Evolutionary conservation across 2,329 filamentous ascomycete genomes (phyloP).

Genomic region (Scedosporium dehoogii): DNA sequence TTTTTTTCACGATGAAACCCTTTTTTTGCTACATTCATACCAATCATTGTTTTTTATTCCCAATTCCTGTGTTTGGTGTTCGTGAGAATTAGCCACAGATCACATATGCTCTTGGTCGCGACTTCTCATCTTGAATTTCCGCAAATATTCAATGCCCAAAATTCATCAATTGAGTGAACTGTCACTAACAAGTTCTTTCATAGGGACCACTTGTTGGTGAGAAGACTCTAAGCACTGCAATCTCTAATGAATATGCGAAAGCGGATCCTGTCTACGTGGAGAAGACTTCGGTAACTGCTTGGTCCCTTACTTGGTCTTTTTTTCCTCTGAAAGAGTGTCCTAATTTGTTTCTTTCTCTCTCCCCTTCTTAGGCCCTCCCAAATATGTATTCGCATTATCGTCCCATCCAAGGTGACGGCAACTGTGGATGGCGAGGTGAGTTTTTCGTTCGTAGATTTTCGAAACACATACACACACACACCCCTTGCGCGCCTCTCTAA

Average conservation of each 20-base stretch:
- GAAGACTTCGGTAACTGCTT: constrained; percentile 67
- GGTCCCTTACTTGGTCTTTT: constrained; percentile 5
- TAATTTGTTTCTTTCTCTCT: not conserved
- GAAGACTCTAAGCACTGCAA: constrained; percentile 64
- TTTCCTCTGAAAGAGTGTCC: not conserved
- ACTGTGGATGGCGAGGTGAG: constrained; percentile 96
- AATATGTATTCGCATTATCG: constrained; percentile 81
- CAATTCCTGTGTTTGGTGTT: not conserved
- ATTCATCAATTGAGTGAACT: not conserved
- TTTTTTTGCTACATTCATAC: not conserved
- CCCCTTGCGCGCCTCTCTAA: not conserved
- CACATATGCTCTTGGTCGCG: too few relatives aligned
- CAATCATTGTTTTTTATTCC: not conserved
- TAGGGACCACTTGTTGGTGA: constrained; percentile 78
- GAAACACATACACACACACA: too few relatives aligned
- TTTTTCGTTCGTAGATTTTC: constrained; percentile 14
- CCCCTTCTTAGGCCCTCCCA: constrained; percentile 54
- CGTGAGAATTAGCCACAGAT: not conserved
- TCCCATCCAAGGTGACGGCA: constrained; percentile 81
- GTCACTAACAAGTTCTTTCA: constrained; percentile 1
- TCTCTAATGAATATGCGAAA: constrained; percentile 78
- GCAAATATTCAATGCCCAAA: too few relatives aligned
- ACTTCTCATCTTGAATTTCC: too few relatives aligned
- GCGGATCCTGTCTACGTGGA: constrained; percentile 76
- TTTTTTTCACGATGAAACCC: too few relatives aligned